These are phyloP conservation scores for Davidsoniella australis DNA, from an alignment of 2,329 filamentous ascomycete genomes.

Conservation along the genomic window DNA sequence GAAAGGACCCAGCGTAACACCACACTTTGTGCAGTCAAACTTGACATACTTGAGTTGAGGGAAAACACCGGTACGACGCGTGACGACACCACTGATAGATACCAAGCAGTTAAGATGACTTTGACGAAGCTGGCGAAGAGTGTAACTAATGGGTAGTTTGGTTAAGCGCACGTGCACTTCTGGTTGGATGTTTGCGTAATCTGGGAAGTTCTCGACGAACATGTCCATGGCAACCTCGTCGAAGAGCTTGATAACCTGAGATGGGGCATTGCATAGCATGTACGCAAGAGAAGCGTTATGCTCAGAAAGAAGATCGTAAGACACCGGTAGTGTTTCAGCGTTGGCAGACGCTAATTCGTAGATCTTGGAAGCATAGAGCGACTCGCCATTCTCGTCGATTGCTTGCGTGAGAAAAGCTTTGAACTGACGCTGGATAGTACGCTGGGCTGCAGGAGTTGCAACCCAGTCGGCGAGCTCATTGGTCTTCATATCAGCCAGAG, in stretches of 20 bases:
- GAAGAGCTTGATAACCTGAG: constrained; percentile 91
- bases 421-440: constrained; percentile 91
- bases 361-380: constrained; percentile 89
- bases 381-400: constrained; percentile 72
- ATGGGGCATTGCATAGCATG: constrained; percentile 86
- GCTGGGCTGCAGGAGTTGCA: constrained; percentile 70
- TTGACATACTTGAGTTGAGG: constrained; percentile 97
- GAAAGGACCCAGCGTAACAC: constrained; percentile 81
- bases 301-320: constrained; percentile 77
- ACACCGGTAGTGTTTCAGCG: constrained; percentile 88
- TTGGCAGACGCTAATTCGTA: constrained; percentile 94
- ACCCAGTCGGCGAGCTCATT: constrained; percentile 92
- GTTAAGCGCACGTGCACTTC: constrained; percentile 97
- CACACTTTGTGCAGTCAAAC: constrained; percentile 91
- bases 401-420: constrained; percentile 94
- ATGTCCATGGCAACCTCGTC: constrained; percentile 95
- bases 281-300: constrained; percentile 90
- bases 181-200: constrained; percentile 93
- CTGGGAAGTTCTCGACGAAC: constrained; percentile 85
- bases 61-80: constrained; percentile 84
- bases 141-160: constrained; percentile 87
- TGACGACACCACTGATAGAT: constrained; percentile 87
- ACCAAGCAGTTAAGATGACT: constrained; percentile 92
- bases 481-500: constrained; percentile 82
- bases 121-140: constrained; percentile 83